Evolutionary conservation across 1,139 yeast genomes (phyloP), one percentile per base, ranked within the genome.

Genomic region (Torulaspora globosa): DNA sequence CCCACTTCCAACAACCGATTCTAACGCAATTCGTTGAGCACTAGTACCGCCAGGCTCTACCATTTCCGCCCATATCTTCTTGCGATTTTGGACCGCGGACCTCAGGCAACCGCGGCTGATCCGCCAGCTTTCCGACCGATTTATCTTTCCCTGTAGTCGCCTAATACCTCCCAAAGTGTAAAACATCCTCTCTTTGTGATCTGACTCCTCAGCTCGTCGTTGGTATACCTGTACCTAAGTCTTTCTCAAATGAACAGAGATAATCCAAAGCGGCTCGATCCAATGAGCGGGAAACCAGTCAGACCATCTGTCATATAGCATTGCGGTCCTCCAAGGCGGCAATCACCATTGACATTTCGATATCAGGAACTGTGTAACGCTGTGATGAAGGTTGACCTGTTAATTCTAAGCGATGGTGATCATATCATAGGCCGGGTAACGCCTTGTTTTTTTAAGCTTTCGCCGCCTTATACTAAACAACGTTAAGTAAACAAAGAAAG

Each of bases 401-500:
- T 8, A 19, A 21, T 8, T 21, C 2, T 21, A 21, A 21, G 23
- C 23, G 23, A 21, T 21, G 23, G 6, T 6, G 23, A 8, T 21
- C 4, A 18, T 21, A 5, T 6, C 23, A 2, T 21, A 21, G 9
- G 21, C 21, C 41, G 41, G 41, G 41, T 37, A 37, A 37, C 28
- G 24, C 9, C n/a, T 5, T 21, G 12, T 36, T 31, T 39, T 34
- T 21, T 16, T 16, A 34, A 4, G 36, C 9, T 34, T 16, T 39
- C 23, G 36, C 42, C 32, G 41, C 41, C 33, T 30, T 33, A 33
- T 33, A 33, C 2, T 30, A 18, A 9, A 9, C 11, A 29, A 28
- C 26, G 42, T n/a, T 39, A 39, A 39, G 32, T 24, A 30, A 32
- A 36, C 26, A 39, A 26, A 39, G 48, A 49, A 51, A 24, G 15